Evolutionary conservation across 495 filamentous ascomycete species (phyloP).

Genomic region (Penicillium bialowiezense): DNA sequence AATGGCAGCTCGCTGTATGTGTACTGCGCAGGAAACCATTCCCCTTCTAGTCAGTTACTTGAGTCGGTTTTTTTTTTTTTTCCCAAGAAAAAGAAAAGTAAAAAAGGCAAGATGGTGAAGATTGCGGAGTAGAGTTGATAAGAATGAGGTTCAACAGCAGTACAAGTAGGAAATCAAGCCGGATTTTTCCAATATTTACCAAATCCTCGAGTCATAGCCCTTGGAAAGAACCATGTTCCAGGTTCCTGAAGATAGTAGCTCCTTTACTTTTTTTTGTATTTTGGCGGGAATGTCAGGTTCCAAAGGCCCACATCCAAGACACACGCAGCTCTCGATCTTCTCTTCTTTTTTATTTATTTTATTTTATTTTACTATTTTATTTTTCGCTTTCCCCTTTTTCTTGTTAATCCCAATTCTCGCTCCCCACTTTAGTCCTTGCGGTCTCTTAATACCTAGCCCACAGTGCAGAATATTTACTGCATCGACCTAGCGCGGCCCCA

Average conservation of each 20-base stretch:
- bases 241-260: background rate
- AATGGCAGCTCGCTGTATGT: background rate
- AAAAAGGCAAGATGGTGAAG: too few species aligned
- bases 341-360: slow-evolving; percentile 11
- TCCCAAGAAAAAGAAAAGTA: too few species aligned
- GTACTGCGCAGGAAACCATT: background rate
- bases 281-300: slow-evolving; percentile 12
- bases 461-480: background rate
- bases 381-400: slow-evolving; percentile 15
- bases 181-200: too few species aligned
- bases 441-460: background rate
- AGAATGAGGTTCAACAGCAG: too few species aligned
- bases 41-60: too few species aligned
- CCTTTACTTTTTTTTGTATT: background rate
- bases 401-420: background rate
- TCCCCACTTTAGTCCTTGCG: background rate
- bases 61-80: too few species aligned
- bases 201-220: too few species aligned
- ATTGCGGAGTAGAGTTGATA: too few species aligned
- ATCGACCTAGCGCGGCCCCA: background rate
- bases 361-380: slow-evolving; percentile 11
- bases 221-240: background rate
- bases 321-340: slow-evolving; percentile 21
- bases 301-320: slow-evolving; percentile 21
- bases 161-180: too few species aligned